Evolutionary conservation across 441 rosid genomes (phyloP).

Genomic region (Jatropha podagrica): DNA sequence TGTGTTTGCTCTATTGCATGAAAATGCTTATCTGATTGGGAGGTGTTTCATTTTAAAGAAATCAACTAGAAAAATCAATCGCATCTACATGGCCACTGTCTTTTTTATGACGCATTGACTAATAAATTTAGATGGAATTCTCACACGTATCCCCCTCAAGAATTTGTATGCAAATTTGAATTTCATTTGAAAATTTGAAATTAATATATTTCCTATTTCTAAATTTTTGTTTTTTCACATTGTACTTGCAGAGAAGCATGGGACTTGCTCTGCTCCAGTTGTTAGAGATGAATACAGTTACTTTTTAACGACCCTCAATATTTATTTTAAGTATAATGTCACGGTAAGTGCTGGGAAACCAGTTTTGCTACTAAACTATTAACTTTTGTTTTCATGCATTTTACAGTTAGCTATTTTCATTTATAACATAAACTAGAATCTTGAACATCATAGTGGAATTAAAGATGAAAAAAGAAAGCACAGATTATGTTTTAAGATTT

Average conservation of each 20-base stretch:
- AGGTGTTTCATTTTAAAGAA: background rate
- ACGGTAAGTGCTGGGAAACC: slow-evolving; percentile 56
- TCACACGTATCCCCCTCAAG: background rate
- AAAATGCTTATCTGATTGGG: background rate
- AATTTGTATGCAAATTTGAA: background rate
- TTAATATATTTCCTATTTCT: background rate
- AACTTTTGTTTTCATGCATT: slow-evolving; percentile 8
- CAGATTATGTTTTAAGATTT: background rate
- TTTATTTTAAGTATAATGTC: slow-evolving; percentile 81
- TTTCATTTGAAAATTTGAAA: background rate
- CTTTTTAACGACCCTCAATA: slow-evolving; percentile 62
- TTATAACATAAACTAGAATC: background rate
- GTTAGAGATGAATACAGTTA: slow-evolving; percentile 69
- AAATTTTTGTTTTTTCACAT: slow-evolving; percentile 15
- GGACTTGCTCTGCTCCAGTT: slow-evolving; percentile 85
- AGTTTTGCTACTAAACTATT: slow-evolving; percentile 10
- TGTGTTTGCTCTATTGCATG: background rate
- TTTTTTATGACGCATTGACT: background rate
- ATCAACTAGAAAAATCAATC: background rate
- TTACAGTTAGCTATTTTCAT: slow-evolving; percentile 2
- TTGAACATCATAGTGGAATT: slow-evolving; percentile 1
- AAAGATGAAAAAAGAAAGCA: background rate
- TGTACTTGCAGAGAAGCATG: slow-evolving; percentile 80
- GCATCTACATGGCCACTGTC: background rate
- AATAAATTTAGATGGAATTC: background rate